These are phyloP conservation scores for Trichoderma sp. DNA, from an alignment of 2,329 filamentous ascomycete species.

Conservation along the genomic window DNA sequence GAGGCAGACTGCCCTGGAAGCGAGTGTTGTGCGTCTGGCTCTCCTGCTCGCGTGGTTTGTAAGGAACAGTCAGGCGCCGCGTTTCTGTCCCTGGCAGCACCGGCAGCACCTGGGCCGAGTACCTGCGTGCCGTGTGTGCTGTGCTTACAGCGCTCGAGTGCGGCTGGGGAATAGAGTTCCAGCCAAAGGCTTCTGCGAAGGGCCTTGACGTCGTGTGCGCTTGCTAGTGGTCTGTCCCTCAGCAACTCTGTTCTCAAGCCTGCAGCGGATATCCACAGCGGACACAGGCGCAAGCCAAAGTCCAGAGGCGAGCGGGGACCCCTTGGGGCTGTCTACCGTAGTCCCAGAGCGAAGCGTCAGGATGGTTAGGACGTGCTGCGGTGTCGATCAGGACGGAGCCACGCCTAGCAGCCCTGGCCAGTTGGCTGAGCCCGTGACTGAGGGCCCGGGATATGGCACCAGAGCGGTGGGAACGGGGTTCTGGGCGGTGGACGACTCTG, in stretches of 20 bases:
- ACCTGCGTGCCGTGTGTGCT: background rate
- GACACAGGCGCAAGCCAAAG: constrained; percentile 19
- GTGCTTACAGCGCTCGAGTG: constrained; percentile 3
- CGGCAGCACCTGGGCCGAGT: constrained; percentile 3
- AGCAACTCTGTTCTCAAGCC: background rate
- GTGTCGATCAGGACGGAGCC: constrained; percentile 24
- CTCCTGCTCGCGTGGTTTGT: constrained; percentile 5
- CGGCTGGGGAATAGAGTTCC: constrained; percentile 21
- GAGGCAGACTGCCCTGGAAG: background rate
- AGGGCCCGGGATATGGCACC: constrained; percentile 7
- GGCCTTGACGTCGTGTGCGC: constrained; percentile 12
- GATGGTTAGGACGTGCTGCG: background rate
- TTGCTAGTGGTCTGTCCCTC: constrained; percentile 12
- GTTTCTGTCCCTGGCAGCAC: constrained; percentile 18
- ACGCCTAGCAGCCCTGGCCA: constrained; percentile 5
- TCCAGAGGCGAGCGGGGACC: constrained; percentile 18
- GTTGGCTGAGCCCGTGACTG: constrained; percentile 3
- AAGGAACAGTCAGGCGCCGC: background rate
- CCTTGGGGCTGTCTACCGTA: constrained; percentile 17
- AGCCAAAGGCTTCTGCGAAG: constrained; percentile 13
- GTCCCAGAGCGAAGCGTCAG: background rate
- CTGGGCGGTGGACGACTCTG: constrained; percentile 17
- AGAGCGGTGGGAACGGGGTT: constrained; percentile 9
- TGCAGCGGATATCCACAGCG: constrained; percentile 7
- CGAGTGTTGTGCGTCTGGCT: background rate